Evolutionary conservation across 2,329 filamentous ascomycete species (phyloP), one percentile per base, ranked within the genome.

Genomic region (Monosporascus sp.): DNA sequence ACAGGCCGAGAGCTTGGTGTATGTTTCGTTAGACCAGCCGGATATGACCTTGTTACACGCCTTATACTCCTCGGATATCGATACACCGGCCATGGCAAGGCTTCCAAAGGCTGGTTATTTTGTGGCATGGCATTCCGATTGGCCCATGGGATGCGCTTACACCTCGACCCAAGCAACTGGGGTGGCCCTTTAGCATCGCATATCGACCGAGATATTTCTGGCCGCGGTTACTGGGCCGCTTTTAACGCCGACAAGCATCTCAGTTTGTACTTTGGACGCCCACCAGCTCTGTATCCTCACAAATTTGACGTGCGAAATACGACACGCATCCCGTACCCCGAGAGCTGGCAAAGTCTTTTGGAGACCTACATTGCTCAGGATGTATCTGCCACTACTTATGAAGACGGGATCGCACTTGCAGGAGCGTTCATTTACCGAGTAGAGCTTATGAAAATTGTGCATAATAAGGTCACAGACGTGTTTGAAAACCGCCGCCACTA

Each of bases 51-150:
- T 72, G 9, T 60, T 78, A 8, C 73, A 78, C 53, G 72, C 74
- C 61, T 79, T 15, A 65, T 74, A 5, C 56, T 79, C 0, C 53
- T 79, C 2, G 73, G 74, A 9, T 74, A 79, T 51, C 68, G 72
- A 17, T 74, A 76, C 54, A 77, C 78, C 42, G 76, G 75, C 3
- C 70, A 72, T 22, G 74, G 75, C 0, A 70, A 72, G n/a, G 64
- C 70, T 2, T 78, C 75, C 18, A 79, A 76, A 50, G 76, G 76
- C 14, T 79, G 76, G 76, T 63, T 79, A 2, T 78, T 76, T 50
- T 77, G 74, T 27, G 75, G 76, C 47, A 78, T 79, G 75, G 75
- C 75, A 8, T 79, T 77, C 56, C 71, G 76, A 5, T 66, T 79
- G 15, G 72, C 75, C 0, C 75, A 78, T 49, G 76, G 77, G 57